Evolutionary conservation across 2,329 filamentous ascomycete genomes (phyloP), one percentile per base, ranked within the genome.

Genomic region (Capronia americana): DNA sequence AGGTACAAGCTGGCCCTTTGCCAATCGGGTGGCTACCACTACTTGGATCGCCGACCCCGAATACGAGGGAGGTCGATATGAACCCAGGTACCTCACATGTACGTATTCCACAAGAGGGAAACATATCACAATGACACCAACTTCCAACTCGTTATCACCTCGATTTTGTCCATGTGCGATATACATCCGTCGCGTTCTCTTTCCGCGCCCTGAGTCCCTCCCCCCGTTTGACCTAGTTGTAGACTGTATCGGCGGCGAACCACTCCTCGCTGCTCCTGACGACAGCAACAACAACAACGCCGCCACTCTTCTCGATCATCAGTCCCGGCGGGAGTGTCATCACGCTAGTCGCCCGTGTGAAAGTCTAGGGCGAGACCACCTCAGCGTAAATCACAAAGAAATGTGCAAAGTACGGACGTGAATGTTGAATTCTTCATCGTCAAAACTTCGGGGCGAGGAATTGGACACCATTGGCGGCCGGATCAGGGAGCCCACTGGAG

Each of bases 191-290:
- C 3, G 73, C 75, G 0, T 56, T 72, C 1, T 50, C 72, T 24
- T 80, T 80, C 71, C 71, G 70, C 10, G 57, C 71, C 5, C 74
- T 72, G 2, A 68, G 69, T 11, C n/a, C n/a, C 79, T 77, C 74
- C 64, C 66, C 0, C 77, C 78, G 0, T 78, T 80, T 8, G 78
- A 81, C 69, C 66, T 81, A 7, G 77, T 81, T 10, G 67, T 81
- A 26, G 79, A 81, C 59, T 80, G 78, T 62, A 71, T 74, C 12
- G 78, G 77, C 32, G 72, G 72, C 2, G 67, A 74, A 34, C 75
- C 75, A 46, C 64, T 72, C 30, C n/a, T 44, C 66, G n/a, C 74
- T 78, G 53, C 74, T 74, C 17, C 76, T 79, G 70, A 74, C 73
- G 28, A 30, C 28, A 6, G 8, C 28, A 6, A 30, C 28, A 30